A percentile compares a stretch with the other conserved stretches of the same genome.
phyloP scores from a whole-genome alignment of 2,329 filamentous ascomycete genomes.

The Lecanoromycetidae sp. region DNA sequence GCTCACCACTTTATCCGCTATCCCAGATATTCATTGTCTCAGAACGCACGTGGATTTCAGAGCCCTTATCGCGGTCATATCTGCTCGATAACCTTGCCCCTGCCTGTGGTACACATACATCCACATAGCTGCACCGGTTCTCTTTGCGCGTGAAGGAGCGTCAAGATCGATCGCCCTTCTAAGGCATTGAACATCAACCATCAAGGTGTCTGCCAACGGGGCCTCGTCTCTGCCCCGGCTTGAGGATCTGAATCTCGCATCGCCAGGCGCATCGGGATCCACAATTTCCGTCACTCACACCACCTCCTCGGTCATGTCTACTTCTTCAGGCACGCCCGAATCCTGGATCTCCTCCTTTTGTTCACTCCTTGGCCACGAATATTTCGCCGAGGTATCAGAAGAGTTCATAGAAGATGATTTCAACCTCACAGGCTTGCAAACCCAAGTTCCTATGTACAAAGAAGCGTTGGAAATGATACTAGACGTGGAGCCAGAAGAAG shows the following conservation, averaged over 20 bases:
- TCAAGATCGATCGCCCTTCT: constrained; percentile 1
- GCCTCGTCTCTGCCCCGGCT: constrained; percentile 14
- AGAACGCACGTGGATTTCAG: too few species aligned
- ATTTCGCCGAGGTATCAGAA: constrained; percentile 96
- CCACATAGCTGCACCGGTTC: too few species aligned
- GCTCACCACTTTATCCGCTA: too few species aligned
- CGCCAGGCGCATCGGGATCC: constrained; percentile 9
- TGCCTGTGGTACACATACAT: too few species aligned
- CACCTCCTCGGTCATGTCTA: constrained; percentile 37
- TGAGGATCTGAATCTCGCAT: constrained; percentile 16
- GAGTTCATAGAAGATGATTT: constrained; percentile 99
- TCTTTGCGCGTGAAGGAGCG: too few species aligned
- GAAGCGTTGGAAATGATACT: constrained; percentile 98
- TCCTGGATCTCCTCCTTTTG: constrained; percentile 98
- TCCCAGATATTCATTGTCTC: too few species aligned
- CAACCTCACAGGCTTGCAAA: constrained; percentile 89
- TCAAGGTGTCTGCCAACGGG: constrained; percentile 22
- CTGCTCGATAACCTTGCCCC: too few species aligned
- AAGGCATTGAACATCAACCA: constrained; percentile 26
- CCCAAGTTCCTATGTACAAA: constrained; percentile 97
- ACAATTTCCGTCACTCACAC: constrained; percentile 14
- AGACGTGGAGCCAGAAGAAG: constrained; percentile 92
- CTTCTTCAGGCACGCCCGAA: constrained; percentile 53
- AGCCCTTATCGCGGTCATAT: too few species aligned
- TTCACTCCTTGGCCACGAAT: constrained; percentile 88